These are phyloP conservation scores for Podosphaera fusca DNA, from an alignment of 2,329 filamentous ascomycete species.

Conservation along the genomic window DNA sequence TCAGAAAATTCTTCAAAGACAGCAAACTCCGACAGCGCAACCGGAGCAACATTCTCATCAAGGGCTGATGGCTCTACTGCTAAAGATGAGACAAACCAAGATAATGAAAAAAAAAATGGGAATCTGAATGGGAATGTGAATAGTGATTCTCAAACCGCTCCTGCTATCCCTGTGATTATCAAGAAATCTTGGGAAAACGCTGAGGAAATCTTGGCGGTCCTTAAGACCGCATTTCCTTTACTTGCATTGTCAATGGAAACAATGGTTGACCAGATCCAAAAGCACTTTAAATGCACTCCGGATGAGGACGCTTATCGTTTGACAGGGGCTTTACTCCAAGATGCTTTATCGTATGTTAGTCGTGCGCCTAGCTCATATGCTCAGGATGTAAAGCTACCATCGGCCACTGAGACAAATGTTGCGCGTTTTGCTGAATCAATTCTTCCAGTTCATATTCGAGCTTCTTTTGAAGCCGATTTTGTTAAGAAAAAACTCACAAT, in stretches of 20 bases:
- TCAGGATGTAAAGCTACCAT: conserved; percentile 71
- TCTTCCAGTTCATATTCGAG: conserved; percentile 78
- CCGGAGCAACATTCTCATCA: conserved; percentile 18
- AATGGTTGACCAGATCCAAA: conserved; percentile 97
- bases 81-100: conserved; percentile 13
- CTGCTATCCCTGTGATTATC: conserved; percentile 9
- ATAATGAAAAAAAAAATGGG: conserved; percentile 7
- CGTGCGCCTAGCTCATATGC: conserved; percentile 71
- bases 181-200: conserved; percentile 91
- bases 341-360: conserved; percentile 79
- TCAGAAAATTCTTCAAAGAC: conserved; percentile 14
- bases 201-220: conserved; percentile 80
- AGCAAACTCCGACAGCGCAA: conserved; percentile 11
- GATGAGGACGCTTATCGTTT: conserved; percentile 95
- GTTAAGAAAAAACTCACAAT: conserved; percentile 88
- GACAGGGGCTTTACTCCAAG: conserved; percentile 92
- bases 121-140: conserved; percentile 17
- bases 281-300: conserved; percentile 96
- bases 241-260: conserved; percentile 96
- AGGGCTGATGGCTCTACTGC: conserved; percentile 18
- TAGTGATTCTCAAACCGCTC: conserved; percentile 25
- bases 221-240: conserved; percentile 92
- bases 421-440: conserved; percentile 93
- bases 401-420: conserved; percentile 86
- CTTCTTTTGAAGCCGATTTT: conserved; percentile 94